Evolutionary conservation across 306 rosid genomes (phyloP).

Genomic region (Herpetospermum pedunculosum): DNA sequence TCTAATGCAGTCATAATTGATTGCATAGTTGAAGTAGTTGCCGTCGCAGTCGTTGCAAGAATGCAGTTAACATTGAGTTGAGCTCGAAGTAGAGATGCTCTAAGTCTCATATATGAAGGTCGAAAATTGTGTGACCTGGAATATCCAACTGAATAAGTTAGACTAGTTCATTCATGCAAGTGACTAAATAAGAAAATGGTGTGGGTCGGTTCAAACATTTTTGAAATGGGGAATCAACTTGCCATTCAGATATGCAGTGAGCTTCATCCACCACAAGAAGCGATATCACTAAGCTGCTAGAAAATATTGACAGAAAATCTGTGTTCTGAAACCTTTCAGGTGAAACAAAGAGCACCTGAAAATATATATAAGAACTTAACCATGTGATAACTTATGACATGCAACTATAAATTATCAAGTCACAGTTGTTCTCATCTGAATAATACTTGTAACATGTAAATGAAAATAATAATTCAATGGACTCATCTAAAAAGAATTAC

Average conservation of each 20-base stretch:
- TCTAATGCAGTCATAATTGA: slow-evolving; percentile 73
- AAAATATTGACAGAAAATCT: slow-evolving; percentile 58
- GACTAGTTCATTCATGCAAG: neutral
- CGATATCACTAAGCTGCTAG: slow-evolving; percentile 34
- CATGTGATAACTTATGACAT: neutral
- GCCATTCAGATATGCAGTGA: slow-evolving; percentile 92
- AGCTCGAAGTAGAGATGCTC: slow-evolving; percentile 63
- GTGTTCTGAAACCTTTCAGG: slow-evolving; percentile 86
- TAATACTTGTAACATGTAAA: neutral
- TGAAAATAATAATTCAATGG: neutral
- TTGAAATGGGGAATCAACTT: slow-evolving; percentile 21
- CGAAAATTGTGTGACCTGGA: slow-evolving; percentile 93
- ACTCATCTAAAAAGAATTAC: neutral
- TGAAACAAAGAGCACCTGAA: slow-evolving; percentile 83
- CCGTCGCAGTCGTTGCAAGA: slow-evolving; percentile 97
- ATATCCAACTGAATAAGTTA: slow-evolving; percentile 5
- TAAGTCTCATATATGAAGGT: slow-evolving; percentile 84
- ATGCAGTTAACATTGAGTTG: slow-evolving; percentile 53
- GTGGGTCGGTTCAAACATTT: neutral
- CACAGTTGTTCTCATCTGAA: neutral
- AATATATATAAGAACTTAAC: slow-evolving; percentile 12
- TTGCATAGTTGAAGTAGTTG: slow-evolving; percentile 68
- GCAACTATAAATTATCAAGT: neutral
- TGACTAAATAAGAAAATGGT: slow-evolving; percentile 9
- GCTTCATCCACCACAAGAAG: slow-evolving; percentile 94